These are phyloP conservation scores for Wickerhamiella hasegawae DNA, from an alignment of 805 yeast genomes.

Conservation along the genomic window DNA sequence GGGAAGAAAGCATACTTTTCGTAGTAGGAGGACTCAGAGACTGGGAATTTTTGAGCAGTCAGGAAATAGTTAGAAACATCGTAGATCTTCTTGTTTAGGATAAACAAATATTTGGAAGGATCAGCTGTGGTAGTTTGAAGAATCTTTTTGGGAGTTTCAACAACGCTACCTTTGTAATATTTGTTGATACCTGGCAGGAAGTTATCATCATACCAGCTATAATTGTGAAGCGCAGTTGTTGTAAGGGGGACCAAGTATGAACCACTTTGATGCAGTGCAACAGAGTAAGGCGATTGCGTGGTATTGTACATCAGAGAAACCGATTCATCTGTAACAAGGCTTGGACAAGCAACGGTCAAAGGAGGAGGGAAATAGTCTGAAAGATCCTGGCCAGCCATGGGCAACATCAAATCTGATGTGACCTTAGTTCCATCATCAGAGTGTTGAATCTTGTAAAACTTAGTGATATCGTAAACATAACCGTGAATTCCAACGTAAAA, in stretches of 20 bases:
- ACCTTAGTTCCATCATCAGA: constrained; percentile 25
- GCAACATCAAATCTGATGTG: constrained; percentile 20
- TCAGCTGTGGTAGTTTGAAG: constrained; percentile 11
- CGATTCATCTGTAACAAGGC: constrained; percentile 20
- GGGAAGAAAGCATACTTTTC: constrained; percentile 24
- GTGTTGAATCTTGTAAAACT: constrained; percentile 26
- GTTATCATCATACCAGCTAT: constrained; percentile 23
- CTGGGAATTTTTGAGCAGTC: constrained; percentile 18
- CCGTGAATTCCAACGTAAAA: constrained; percentile 27
- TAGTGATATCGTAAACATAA: constrained; percentile 26
- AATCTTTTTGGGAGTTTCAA: constrained; percentile 18
- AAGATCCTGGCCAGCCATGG: constrained; percentile 26
- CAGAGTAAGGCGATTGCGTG: constrained; percentile 16
- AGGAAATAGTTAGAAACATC: constrained; percentile 25
- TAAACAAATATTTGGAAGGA: constrained; percentile 18
- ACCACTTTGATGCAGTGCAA: constrained; percentile 23
- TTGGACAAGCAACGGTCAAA: constrained; percentile 25
- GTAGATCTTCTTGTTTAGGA: constrained; percentile 22
- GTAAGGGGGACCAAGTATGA: constrained; percentile 14
- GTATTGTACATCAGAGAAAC: constrained; percentile 20
- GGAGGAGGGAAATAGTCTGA: constrained; percentile 28
- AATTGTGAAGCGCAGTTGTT: constrained; percentile 21
- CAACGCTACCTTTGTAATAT: constrained; percentile 25
- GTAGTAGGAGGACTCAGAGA: constrained; percentile 10
- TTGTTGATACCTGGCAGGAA: constrained; percentile 22